Base-by-base conservation (phyloP, 164 flowering plant species). In the Aristolochia fimbriata region DNA sequence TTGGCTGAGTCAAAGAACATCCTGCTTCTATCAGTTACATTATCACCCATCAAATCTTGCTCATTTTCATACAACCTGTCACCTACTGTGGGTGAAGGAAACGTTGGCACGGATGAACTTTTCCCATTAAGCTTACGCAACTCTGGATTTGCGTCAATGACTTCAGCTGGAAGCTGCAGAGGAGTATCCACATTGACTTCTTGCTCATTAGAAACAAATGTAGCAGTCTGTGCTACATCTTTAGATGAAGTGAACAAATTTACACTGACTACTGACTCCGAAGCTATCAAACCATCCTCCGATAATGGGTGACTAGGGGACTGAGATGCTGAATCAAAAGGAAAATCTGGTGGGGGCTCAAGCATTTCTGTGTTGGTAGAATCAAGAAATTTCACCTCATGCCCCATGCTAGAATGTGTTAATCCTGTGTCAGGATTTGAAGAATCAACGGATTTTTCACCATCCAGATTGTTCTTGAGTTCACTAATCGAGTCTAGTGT, bases 1-100 rank as follows among this genome's bases (percentile, higher is more conserved):
- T 58, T 65, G 48, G 76, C 59, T 60, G 76, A 63, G 64, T 76
- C 86, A 62, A 63, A 64, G 58, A 51, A 61, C 33, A 77, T 55
- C 70, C 58, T 63, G 65, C 65, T 70, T 63, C 47, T 60, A 64
- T 73, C 68, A 43, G 55, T 62, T 70, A 76, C 78, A 66, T 58
- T 65, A 60, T 65, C 31, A 57, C 37, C 67, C 65, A 65, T 70
- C 45, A 33, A 62, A 52, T 64, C 68, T 52, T 69, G 68, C 61
- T 73, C 81, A 64, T 74, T 64, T 60, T 58, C 72, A 63, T 65
- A 61, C 50, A 60, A 37, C 9, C 43, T 62, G 77, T 70, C 30
- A 31, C 60, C 68, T 61, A 72, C 50, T 33, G 51, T 52, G 47
- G 81, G 60, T 56, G 66, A 57, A 53, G 77, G 12, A 37, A 37